A percentile compares a stretch with the other conserved stretches of the same genome.
phyloP scores from a whole-genome alignment of 2,329 filamentous ascomycete species.

The Pezicula neosporulosa region DNA sequence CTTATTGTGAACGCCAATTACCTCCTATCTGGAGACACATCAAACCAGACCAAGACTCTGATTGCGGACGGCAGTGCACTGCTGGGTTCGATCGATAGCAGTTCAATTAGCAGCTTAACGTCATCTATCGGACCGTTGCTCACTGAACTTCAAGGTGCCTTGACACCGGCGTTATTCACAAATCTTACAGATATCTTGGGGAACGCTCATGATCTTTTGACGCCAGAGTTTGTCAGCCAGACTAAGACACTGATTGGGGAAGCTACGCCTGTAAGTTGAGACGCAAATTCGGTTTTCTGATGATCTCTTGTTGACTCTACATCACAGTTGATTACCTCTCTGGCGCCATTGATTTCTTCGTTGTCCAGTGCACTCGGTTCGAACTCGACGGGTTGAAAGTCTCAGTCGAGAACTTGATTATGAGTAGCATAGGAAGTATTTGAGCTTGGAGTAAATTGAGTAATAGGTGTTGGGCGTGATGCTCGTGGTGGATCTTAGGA shows the following conservation, averaged over 20 bases:
- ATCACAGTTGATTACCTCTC: not conserved
- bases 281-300: not conserved
- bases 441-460: no score
- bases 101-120: not conserved
- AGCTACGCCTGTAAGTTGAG: not conserved
- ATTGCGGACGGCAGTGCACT: not conserved
- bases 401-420: no score
- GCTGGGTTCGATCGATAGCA: not conserved
- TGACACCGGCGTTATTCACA: not conserved
- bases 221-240: conserved; percentile 1
- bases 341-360: not conserved
- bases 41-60: not conserved
- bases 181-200: not conserved
- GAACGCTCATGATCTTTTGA: conserved; percentile 1
- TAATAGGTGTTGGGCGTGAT: no score
- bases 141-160: no score
- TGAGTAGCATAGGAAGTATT: no score
- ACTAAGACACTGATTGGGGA: conserved; percentile 1
- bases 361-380: not conserved
- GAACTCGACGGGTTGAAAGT: no score
- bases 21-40: not conserved
- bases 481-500: no score
- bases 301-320: not conserved
- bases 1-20: not conserved
- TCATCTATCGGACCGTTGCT: not conserved